phyloP scores from a whole-genome alignment of 2,329 filamentous ascomycete species.

The Ophiognomonia clavigignenti-juglandacearum region DNA sequence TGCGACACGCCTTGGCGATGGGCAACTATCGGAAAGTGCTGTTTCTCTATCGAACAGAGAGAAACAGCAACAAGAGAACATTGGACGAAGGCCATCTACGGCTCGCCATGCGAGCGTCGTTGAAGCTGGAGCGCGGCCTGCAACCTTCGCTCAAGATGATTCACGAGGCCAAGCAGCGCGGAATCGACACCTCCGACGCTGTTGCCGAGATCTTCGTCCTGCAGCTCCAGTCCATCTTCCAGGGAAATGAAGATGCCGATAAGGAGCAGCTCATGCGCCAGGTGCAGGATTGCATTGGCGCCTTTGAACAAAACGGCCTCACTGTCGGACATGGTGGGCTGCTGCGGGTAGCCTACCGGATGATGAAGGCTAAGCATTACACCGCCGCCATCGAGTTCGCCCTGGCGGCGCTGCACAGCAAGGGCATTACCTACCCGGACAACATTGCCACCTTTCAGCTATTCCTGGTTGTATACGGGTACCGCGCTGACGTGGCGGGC shows the following conservation, averaged over 20 bases:
- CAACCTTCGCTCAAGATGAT: constrained; percentile 35
- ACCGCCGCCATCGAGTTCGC: constrained; percentile 24
- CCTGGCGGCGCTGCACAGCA: constrained; percentile 21
- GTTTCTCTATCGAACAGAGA: constrained; percentile 32
- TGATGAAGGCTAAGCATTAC: constrained; percentile 23
- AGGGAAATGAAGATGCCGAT: constrained; percentile 13
- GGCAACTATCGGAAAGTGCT: constrained; percentile 6
- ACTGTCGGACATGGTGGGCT: constrained; percentile 21
- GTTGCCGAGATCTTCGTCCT: constrained; percentile 34
- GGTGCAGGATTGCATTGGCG: constrained; percentile 19
- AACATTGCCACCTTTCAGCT: constrained; percentile 28
- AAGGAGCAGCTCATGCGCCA: constrained; percentile 18
- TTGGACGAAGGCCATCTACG: constrained; percentile 38
- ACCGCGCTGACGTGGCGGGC: constrained; percentile 22
- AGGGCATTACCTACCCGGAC: constrained; percentile 18
- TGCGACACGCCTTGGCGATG: constrained; percentile 9
- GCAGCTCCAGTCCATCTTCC: constrained; percentile 29
- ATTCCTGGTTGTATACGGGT: constrained; percentile 22
- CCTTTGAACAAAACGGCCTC: constrained; percentile 20
- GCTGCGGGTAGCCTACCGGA: constrained; percentile 25
- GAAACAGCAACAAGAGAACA: constrained; percentile 27
- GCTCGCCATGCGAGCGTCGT: constrained; percentile 40
- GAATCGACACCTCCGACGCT: constrained; percentile 36
- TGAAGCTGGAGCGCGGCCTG: constrained; percentile 26
- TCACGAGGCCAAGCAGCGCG: constrained; percentile 31